Conservation (phyloP, 2,329 filamentous ascomycete species). For the Colletotrichum tabaci region DNA sequence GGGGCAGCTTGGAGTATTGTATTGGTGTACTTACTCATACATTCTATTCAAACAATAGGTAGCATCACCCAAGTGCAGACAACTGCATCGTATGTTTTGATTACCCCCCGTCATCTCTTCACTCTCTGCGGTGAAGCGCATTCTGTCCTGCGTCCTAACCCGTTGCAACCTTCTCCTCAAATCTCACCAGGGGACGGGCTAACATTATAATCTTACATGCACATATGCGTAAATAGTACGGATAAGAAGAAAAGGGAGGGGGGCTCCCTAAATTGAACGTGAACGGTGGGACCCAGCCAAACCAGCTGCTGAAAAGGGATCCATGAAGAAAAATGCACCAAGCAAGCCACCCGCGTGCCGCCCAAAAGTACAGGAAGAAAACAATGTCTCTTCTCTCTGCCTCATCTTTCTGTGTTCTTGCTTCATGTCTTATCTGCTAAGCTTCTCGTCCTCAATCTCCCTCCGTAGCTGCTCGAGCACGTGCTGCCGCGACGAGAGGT, state of each 20-base stretch:
- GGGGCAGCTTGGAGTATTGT: not conserved
- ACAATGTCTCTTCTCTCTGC: conserved; percentile 2
- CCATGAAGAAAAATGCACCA: not conserved
- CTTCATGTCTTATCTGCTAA: conserved; percentile 56
- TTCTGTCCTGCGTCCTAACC: not conserved
- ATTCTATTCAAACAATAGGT: not conserved
- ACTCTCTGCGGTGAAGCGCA: not conserved
- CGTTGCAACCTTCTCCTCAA: not conserved
- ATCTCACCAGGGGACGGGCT: not conserved
- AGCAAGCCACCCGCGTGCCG: conserved; percentile 3
- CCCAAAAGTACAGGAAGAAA: not conserved
- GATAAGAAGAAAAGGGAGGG: conserved; percentile 26
- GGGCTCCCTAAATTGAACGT: conserved; percentile 21
- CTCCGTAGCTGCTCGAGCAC: conserved; percentile 82
- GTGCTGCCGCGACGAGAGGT: conserved; percentile 83
- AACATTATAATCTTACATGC: conserved; percentile 30
- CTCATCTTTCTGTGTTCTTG: not conserved
- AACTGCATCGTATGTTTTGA: not conserved
- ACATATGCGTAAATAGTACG: conserved; percentile 11
- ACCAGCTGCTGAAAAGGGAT: conserved; percentile 5
- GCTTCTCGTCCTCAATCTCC: conserved; percentile 91
- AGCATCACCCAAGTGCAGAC: not conserved
- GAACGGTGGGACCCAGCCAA: conserved; percentile 21
- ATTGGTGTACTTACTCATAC: no score
- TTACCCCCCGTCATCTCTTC: no score